Conservation (phyloP, 495 filamentous ascomycete genomes). For the Monascus purpureus region DNA sequence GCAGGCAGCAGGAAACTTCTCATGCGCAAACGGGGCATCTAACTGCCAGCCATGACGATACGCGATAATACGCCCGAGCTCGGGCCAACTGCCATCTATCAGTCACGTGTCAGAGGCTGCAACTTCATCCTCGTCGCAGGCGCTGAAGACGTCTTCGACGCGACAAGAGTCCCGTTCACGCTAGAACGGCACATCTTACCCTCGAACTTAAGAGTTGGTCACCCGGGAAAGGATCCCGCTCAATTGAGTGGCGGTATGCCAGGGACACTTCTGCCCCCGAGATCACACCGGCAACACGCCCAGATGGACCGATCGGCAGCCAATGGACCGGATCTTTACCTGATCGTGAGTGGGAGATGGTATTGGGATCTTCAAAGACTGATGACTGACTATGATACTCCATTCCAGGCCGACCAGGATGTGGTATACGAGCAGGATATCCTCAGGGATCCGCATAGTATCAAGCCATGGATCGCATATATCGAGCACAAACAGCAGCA, state of each 20-base stretch:
- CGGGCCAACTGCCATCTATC: constrained; percentile 12
- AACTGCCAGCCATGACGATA: constrained; percentile 7
- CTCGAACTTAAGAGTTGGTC: constrained; percentile 15
- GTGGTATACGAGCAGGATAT: constrained; percentile 94
- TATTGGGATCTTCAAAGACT: not conserved
- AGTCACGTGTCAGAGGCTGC: not conserved
- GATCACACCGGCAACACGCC: constrained; percentile 37
- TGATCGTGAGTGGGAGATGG: constrained; percentile 50
- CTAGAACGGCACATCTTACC: constrained; percentile 8
- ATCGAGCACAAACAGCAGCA: constrained; percentile 82
- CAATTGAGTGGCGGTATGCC: constrained; percentile 40
- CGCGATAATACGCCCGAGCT: constrained; percentile 14
- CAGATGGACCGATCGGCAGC: constrained; percentile 33
- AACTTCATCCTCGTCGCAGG: constrained; percentile 2
- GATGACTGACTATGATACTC: constrained; percentile 5
- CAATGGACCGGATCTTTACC: constrained; percentile 48
- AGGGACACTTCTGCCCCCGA: constrained; percentile 45
- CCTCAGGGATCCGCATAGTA: constrained; percentile 65
- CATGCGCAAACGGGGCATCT: not conserved
- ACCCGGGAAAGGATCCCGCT: constrained; percentile 28
- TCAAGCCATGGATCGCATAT: constrained; percentile 94
- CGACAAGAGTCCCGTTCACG: constrained; percentile 18
- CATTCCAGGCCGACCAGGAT: constrained; percentile 62
- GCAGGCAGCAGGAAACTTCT: constrained; percentile 5
- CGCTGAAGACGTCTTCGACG: constrained; percentile 3